These are phyloP conservation scores for Alternaria triticina DNA, from an alignment of 2,329 filamentous ascomycete genomes.

Conservation along the genomic window DNA sequence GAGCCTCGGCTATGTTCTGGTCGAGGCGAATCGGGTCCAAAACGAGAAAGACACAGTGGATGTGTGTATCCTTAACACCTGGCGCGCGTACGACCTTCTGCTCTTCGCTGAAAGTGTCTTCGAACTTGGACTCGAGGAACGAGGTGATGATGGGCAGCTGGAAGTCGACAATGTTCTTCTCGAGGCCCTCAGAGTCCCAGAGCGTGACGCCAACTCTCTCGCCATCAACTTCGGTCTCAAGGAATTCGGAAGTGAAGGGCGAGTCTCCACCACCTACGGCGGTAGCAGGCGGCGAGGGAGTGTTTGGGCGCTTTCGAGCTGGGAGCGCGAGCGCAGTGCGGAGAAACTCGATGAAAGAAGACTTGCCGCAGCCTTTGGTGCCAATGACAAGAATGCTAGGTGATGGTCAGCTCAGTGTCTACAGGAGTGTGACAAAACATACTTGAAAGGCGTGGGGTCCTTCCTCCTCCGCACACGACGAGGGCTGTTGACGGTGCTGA, in stretches of 20 bases:
- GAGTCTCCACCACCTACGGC: constrained; percentile 53
- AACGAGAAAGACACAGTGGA: constrained; percentile 92
- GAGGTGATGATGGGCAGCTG: constrained; percentile 89
- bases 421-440: constrained; percentile 53
- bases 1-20: constrained; percentile 72
- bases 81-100: constrained; percentile 96
- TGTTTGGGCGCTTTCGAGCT: constrained; percentile 71
- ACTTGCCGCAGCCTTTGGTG: constrained; percentile 87
- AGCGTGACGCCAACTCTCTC: constrained; percentile 91
- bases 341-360: constrained; percentile 95
- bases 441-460: constrained; percentile 99
- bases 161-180: constrained; percentile 93
- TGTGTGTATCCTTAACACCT: constrained; percentile 93
- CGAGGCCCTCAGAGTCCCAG: constrained; percentile 95
- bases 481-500: constrained; percentile 91
- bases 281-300: constrained; percentile 52
- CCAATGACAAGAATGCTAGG: constrained; percentile 87
- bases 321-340: constrained; percentile 84
- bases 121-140: constrained; percentile 97
- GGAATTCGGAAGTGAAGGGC: constrained; percentile 81
- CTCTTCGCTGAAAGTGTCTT: constrained; percentile 96
- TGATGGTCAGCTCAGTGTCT: constrained; percentile 17
- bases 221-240: constrained; percentile 92
- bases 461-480: constrained; percentile 91
- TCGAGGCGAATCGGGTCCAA: constrained; percentile 88